A percentile compares a stretch with the other conserved stretches of the same genome.
Conservation (phyloP, 1,139 yeast genomes). For the Saccharomycopsis hybrid region DNA sequence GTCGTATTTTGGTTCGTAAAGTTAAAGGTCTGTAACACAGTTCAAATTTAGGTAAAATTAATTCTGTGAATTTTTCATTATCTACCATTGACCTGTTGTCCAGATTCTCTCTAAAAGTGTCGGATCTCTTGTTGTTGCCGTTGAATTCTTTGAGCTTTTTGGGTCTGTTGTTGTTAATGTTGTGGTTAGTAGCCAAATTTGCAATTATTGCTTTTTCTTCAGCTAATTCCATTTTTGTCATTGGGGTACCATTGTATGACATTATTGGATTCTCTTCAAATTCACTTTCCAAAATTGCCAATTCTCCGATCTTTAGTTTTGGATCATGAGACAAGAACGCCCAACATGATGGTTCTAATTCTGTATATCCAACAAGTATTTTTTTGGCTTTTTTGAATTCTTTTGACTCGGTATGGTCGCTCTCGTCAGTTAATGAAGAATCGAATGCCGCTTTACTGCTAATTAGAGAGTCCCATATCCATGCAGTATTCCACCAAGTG, state of each 20-base stretch:
- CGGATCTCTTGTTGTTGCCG: not conserved
- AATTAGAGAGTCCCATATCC: slow-evolving; percentile 17
- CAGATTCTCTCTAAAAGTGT: too few relatives aligned
- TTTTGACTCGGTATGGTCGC: slow-evolving; percentile 9
- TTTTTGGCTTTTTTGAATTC: slow-evolving; percentile 17
- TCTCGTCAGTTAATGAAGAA: slow-evolving; percentile 2
- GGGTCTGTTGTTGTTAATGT: not conserved
- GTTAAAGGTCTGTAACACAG: slow-evolving; percentile 15
- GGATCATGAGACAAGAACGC: slow-evolving; percentile 16
- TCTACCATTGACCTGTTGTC: too few relatives aligned
- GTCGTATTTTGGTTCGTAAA: slow-evolving; percentile 9
- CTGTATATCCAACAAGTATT: not conserved
- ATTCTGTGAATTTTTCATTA: not conserved
- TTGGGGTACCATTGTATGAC: slow-evolving; percentile 10
- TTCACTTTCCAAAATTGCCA: slow-evolving; percentile 13
- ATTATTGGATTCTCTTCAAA: slow-evolving; percentile 16
- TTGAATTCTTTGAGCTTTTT: too few relatives aligned
- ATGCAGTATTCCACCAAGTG: slow-evolving; percentile 19
- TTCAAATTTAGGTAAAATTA: slow-evolving; percentile 12
- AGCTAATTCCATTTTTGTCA: slow-evolving; percentile 16
- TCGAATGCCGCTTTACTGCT: not conserved
- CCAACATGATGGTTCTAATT: slow-evolving; percentile 12
- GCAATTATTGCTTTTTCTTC: too few relatives aligned
- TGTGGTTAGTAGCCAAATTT: not conserved
- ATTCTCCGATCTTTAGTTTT: slow-evolving; percentile 10